Conservation (phyloP, 1,284 basidiomycete species). For the Trichosporon sp. region DNA sequence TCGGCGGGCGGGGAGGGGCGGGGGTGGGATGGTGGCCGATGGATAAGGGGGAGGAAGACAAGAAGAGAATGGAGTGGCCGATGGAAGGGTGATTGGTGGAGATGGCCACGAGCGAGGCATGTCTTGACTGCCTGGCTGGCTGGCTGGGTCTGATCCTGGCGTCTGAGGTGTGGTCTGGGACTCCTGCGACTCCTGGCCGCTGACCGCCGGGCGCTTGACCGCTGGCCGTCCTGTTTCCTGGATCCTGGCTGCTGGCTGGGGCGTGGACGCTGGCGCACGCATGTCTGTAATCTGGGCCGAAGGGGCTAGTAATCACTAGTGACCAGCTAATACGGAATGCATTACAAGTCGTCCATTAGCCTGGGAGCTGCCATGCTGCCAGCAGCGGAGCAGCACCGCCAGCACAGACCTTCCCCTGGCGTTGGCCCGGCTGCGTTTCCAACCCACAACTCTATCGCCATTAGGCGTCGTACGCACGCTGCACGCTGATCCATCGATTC, state of each 20-base stretch:
- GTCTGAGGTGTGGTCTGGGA: too few species aligned
- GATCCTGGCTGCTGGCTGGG: not conserved
- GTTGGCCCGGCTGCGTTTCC: not conserved
- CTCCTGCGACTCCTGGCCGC: not conserved
- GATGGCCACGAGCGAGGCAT: not conserved
- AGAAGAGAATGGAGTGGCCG: not conserved
- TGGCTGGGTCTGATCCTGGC: not conserved
- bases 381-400: not conserved
- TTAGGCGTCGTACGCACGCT: not conserved
- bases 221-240: not conserved
- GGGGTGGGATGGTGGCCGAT: not conserved
- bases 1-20: not conserved
- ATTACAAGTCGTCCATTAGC: not conserved
- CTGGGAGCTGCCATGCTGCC: too few species aligned
- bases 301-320: not conserved
- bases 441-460: not conserved
- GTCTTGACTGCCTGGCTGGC: not conserved
- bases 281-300: not conserved
- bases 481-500: too few species aligned
- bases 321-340: not conserved
- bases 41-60: conserved; percentile 5
- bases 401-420: not conserved
- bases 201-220: not conserved
- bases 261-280: not conserved
- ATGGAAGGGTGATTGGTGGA: not conserved